Evolutionary conservation across 208 protist genomes (phyloP), one percentile per base, ranked within the genome.

Genomic region (Entamoeba dispar): DNA sequence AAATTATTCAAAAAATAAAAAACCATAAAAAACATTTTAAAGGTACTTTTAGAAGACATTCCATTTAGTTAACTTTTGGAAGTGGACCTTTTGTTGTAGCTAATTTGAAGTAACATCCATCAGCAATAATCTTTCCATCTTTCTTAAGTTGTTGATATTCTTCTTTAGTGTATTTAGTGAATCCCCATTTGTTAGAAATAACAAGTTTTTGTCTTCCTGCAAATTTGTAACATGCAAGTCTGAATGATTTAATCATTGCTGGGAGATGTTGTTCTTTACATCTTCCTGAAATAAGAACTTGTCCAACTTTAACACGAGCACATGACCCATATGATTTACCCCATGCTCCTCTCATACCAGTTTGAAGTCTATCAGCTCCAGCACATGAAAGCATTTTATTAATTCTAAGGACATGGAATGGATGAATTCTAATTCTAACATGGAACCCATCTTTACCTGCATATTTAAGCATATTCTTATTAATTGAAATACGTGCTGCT

Each of bases 371-470:
- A 99, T 99, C 98, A 77, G 98, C 98, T 95, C 98, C 98, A 93
- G 98, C 98, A 95, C 98, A 99, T 90, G 98, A 98, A 95, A 99
- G 97, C 98, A 99, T 99, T 96, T 99, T 99, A 96, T 99, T 99
- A 96, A 99, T 99, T 94, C 98, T 97, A 73, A 99, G 94, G 92
- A 99, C 98, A 96, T 99, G 98, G 97, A 97, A 99, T 91, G 98
- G 98, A 96, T 99, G 98, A 94, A 98, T 97, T 94, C 98, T 97
- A 92, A 99, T 97, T 94, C 98, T 97, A 95, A 99, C 96, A 97
- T 99, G 98, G 97, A 99, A 99, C 69, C 93, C 93, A 73, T 99
- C 98, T 96, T 99, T 99, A 95, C 98, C 98, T 92, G 94, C 96
- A 38, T 95, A 96, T 96, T 99, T 99, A 94, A 97, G 94, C 96